These are phyloP conservation scores for Secale cereale DNA, from an alignment of 176 grass and related monocot species.

Conservation along the genomic window DNA sequence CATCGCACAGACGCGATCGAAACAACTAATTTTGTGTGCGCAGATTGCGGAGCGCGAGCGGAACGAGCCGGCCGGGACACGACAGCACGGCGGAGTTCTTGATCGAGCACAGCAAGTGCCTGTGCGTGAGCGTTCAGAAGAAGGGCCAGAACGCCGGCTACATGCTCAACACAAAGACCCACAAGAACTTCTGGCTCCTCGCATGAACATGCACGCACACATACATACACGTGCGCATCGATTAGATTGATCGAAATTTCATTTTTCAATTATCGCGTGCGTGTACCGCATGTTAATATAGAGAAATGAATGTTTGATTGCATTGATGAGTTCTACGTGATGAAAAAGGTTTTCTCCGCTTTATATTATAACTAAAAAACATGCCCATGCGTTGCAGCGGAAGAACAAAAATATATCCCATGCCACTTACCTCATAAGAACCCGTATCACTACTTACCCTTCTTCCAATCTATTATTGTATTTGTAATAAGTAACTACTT, in stretches of 20 bases:
- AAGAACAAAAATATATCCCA: no score
- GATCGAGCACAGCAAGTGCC: constrained; percentile 89
- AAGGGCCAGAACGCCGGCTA: constrained; percentile 87
- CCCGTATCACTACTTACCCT: no score
- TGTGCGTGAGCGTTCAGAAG: constrained; percentile 91
- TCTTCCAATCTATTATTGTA: no score
- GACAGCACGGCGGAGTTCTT: constrained; percentile 67
- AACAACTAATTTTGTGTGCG: neutral
- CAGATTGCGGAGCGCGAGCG: constrained; percentile 41
- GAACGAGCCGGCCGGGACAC: constrained; percentile 36
- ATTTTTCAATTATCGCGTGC: neutral
- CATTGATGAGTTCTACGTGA: neutral
- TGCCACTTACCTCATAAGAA: no score
- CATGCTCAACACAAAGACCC: constrained; percentile 86
- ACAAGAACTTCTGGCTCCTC: constrained; percentile 97
- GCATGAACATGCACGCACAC: constrained; percentile 29
- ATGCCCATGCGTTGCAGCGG: no score
- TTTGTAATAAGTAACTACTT: no score
- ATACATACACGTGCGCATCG: neutral
- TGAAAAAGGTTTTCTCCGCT: no score
- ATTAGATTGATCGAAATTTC: neutral
- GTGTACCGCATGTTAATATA: neutral
- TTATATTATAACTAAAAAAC: no score
- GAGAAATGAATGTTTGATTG: neutral
- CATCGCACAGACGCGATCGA: neutral